A percentile compares a stretch with the other conserved stretches of the same genome.
phyloP scores from a whole-genome alignment of 768 basidiomycete genomes.

The Leccinum obscurum region DNA sequence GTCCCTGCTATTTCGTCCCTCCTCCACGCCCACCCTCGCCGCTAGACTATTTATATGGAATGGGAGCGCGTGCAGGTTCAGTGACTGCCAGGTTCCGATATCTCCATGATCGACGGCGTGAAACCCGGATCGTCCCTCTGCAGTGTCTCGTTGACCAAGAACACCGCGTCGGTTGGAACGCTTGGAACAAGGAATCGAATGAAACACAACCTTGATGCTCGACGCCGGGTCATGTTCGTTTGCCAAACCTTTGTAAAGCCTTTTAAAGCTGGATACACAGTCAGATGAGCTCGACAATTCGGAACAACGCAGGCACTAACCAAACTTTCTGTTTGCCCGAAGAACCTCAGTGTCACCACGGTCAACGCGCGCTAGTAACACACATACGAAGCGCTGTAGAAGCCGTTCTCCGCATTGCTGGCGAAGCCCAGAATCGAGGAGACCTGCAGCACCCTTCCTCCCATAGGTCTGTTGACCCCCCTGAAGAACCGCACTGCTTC shows the following conservation, averaged over 20 bases:
- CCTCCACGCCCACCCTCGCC: too few species aligned
- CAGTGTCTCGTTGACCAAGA: conserved; percentile 67
- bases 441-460: conserved; percentile 37
- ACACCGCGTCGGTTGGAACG: conserved; percentile 32
- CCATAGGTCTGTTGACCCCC: conserved; percentile 37
- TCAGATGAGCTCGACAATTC: conserved; percentile 2
- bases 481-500: conserved; percentile 37
- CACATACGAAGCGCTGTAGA: conserved; percentile 31
- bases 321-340: conserved; percentile 14
- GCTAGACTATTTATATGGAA: too few species aligned
- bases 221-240: conserved; percentile 6
- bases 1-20: too few species aligned
- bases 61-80: too few species aligned
- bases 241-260: conserved; percentile 12
- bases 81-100: conserved; percentile 81
- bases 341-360: neutral
- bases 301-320: neutral
- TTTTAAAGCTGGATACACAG: conserved; percentile 13
- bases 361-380: neutral
- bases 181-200: neutral
- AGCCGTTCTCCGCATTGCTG: conserved; percentile 5
- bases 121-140: conserved; percentile 57
- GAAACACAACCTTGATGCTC: too few species aligned
- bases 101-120: conserved; percentile 69
- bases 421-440: conserved; percentile 35